Evolutionary conservation across 2,329 filamentous ascomycete species (phyloP), one percentile per base, ranked within the genome.

Genomic region (Alternaria triticina): DNA sequence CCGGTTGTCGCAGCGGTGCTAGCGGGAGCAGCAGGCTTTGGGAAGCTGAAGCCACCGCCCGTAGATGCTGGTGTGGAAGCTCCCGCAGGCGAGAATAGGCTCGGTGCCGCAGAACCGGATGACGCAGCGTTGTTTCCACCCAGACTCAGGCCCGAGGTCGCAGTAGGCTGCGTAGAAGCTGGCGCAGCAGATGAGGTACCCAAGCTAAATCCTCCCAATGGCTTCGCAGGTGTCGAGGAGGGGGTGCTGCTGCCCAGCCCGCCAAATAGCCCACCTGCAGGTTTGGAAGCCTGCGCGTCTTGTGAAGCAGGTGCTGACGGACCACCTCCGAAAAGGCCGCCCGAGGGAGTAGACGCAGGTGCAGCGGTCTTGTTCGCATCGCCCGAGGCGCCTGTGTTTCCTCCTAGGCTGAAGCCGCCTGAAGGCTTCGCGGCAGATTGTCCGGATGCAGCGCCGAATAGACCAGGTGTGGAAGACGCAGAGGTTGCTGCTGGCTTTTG

Each of bases 221-320:
- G 66, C 57, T 76, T 79, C 30, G 77, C 71, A 11, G 75, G 72
- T 36, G 74, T 74, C 25, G 72, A 69, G 36, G 76, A 70, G 30
- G 75, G 72, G 3, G 74, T 74, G 57, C 69, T 71, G 40, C 74
- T 74, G 60, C 72, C 72, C 40, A 74, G 54, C 22, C 62, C 64
- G 17, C 66, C 67, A 45, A 79, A 78, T 49, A 75, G 69, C 27
- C 72, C 67, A 25, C 61, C 61, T 30, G 61, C 57, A 44, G 76
- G 67, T 62, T 78, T 77, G 40, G 76, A 66, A 23, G 77, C 72
- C 75, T 80, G 73, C 63, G 73, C 57, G 50, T 66, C 64, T 73
- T 74, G 60, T 68, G 76, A 64, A 77, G 78, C 27, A 78, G 70
- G 49, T 66, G 70, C 59, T 63, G 72, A 62, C 68, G 70, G 59